Evolutionary conservation across 176 grass and related monocot species (phyloP), one percentile per base, ranked within the genome.

Genomic region (Tillandsia leiboldiana): DNA sequence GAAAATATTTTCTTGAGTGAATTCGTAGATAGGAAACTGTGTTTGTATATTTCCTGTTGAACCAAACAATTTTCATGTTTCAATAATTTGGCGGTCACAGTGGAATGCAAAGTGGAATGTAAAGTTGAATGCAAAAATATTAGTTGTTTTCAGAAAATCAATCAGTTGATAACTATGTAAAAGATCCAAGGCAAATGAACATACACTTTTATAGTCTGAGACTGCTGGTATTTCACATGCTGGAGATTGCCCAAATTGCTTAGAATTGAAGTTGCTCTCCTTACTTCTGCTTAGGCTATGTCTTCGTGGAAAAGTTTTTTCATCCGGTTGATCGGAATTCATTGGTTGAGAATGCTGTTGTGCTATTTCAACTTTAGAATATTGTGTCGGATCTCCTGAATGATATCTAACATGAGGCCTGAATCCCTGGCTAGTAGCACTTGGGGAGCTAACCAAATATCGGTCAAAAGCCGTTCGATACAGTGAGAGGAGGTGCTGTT

Each of bases 381-480:
- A 33, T 24, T 76, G 26, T 7, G 10, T 27, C 11, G 22, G 2
- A 5, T 1, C 17, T 77, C 66, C 33, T 27, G 52, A 14, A 62
- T 27, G 52, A 18, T 28, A 42, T 53, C 66, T 49, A 7, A 12
- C 48, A 22, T 13, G 50, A 10, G 33, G 6, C 59, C 13, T 62
- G 18, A 26, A 62, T 20, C 33, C 20, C 28, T 26, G 47, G 53
- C 13, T 2, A 5, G 12, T 3, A 26, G 65, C 12, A 62, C n/a
- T 61, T n/a, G 75, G 53, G 70, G 75, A 78, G 15, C 68, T 50
- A 66, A 48, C 0, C 58, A 59, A 62, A 66, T 77, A 54, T 77
- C 63, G 51, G 62, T 59, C 71, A 20, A 53, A 18, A 22, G 70
- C 29, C 23, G 50, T 51, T 6, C 71, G 70, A 73, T 80, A 80